A percentile compares a stretch with the other conserved stretches of the same genome.
These are phyloP conservation scores for Lipomyces sp. DNA, from an alignment of 805 yeast genomes.

Conservation along the genomic window DNA sequence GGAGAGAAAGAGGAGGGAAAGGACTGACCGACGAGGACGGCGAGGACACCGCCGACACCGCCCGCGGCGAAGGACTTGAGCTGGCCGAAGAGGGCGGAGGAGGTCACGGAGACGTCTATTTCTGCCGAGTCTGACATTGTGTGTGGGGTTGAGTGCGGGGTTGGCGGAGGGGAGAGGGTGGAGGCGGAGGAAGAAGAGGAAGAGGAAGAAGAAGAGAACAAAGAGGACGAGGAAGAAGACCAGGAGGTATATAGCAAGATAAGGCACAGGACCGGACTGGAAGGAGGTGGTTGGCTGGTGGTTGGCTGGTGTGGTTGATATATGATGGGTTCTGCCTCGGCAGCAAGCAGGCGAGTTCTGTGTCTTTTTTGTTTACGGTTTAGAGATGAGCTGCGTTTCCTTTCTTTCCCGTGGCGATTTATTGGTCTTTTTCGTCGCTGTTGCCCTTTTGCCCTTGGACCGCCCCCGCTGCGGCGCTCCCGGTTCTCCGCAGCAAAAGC, in stretches of 20 bases:
- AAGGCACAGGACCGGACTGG: not conserved
- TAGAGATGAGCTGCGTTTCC: too few relatives aligned
- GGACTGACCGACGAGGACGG: constrained; percentile 75
- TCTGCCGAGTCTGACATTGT: constrained; percentile 34
- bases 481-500: too few relatives aligned
- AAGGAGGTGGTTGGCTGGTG: too few relatives aligned
- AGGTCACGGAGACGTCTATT: constrained; percentile 22
- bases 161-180: not conserved
- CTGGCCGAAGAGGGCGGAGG: constrained; percentile 56
- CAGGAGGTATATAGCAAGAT: not conserved
- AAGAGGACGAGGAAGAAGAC: constrained; percentile 4
- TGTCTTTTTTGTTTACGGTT: too few relatives aligned
- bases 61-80: constrained; percentile 86
- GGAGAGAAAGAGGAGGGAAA: not conserved
- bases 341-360: too few relatives aligned
- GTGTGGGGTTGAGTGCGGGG: not conserved
- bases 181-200: constrained; percentile 3
- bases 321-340: too few relatives aligned
- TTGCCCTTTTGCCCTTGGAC: too few relatives aligned
- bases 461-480: too few relatives aligned
- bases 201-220: constrained; percentile 3
- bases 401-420: too few relatives aligned
- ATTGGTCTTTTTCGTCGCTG: too few relatives aligned
- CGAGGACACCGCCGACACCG: constrained; percentile 95
- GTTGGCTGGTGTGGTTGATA: too few relatives aligned